Evolutionary conservation across 78 protist species (phyloP).

Genomic region (Bodo saltans): DNA sequence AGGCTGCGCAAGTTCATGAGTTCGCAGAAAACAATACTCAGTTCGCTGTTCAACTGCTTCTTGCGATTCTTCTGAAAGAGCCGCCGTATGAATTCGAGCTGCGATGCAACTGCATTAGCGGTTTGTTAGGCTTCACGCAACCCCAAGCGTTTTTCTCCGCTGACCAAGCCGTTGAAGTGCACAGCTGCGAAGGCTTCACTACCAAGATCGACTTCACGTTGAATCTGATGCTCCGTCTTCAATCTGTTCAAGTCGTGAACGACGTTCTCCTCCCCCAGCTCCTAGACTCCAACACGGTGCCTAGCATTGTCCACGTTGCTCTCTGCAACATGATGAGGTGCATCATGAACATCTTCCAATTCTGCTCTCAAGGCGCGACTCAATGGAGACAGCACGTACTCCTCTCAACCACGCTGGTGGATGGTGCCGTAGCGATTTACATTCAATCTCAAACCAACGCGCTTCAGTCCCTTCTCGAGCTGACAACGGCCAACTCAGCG

Average conservation of each 20-base stretch:
- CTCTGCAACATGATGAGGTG: background rate
- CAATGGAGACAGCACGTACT: background rate
- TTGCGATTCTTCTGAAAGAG: slow-evolving; percentile 17
- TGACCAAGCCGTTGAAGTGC: background rate
- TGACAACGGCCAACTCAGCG: background rate
- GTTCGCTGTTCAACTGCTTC: slow-evolving; percentile 28
- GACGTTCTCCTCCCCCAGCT: background rate
- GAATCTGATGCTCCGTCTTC: background rate
- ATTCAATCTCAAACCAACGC: background rate
- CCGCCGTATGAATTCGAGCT: slow-evolving; percentile 31
- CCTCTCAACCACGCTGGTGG: background rate
- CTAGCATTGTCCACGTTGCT: background rate
- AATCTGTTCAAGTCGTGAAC: background rate
- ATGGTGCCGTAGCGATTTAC: background rate
- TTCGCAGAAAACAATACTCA: slow-evolving; percentile 18
- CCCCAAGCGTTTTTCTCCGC: slow-evolving; percentile 14
- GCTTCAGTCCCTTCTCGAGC: background rate
- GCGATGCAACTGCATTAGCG: slow-evolving; percentile 19
- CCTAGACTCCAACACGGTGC: background rate
- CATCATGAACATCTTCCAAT: slow-evolving; percentile 8
- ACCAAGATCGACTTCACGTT: background rate
- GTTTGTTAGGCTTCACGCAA: slow-evolving; percentile 15
- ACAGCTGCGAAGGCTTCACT: background rate
- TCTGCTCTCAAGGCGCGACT: background rate
- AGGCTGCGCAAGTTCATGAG: slow-evolving; percentile 9